phyloP scores from a whole-genome alignment of 2,329 filamentous ascomycete species.

The Aspergillus japonicus region DNA sequence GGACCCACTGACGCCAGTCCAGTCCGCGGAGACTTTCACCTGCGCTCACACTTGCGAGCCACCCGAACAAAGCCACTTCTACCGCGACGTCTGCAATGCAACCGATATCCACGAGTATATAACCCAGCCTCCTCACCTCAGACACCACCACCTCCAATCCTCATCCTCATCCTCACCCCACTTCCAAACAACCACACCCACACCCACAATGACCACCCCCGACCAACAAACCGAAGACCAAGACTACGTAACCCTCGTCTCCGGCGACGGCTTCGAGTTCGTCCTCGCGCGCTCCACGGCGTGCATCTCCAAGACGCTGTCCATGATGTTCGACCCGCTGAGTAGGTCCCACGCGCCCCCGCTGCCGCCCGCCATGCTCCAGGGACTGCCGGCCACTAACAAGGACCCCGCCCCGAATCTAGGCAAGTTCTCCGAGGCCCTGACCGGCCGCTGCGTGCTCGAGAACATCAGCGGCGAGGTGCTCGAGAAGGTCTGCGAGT shows the following conservation, averaged over 20 bases:
- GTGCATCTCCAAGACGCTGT: conserved; percentile 60
- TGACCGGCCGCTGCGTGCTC: conserved; percentile 57
- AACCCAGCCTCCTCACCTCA: too few relatives aligned
- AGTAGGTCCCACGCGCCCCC: conserved; percentile 22
- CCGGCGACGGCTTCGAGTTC: conserved; percentile 64
- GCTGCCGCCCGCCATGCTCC: not conserved
- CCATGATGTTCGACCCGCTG: conserved; percentile 66
- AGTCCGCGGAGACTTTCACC: not conserved
- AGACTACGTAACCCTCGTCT: conserved; percentile 64
- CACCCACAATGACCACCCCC: conserved; percentile 14
- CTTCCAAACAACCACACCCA: conserved; percentile 1
- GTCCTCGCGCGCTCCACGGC: conserved; percentile 61
- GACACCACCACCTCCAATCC: not conserved
- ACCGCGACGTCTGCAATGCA: too few relatives aligned
- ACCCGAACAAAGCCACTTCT: too few relatives aligned
- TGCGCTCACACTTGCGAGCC: not conserved
- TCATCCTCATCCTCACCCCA: too few relatives aligned
- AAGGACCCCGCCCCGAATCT: not conserved
- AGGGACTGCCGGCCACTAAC: too few relatives aligned
- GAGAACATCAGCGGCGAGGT: conserved; percentile 63
- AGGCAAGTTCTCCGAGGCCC: conserved; percentile 63
- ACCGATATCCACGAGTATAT: too few relatives aligned
- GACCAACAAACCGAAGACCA: conserved; percentile 22
- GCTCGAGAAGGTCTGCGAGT: conserved; percentile 68
- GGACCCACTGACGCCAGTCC: not conserved